A percentile compares a stretch with the other conserved stretches of the same genome.
Evolutionary conservation across 768 basidiomycete genomes (phyloP).

Genomic region (Piloderma croceum): DNA sequence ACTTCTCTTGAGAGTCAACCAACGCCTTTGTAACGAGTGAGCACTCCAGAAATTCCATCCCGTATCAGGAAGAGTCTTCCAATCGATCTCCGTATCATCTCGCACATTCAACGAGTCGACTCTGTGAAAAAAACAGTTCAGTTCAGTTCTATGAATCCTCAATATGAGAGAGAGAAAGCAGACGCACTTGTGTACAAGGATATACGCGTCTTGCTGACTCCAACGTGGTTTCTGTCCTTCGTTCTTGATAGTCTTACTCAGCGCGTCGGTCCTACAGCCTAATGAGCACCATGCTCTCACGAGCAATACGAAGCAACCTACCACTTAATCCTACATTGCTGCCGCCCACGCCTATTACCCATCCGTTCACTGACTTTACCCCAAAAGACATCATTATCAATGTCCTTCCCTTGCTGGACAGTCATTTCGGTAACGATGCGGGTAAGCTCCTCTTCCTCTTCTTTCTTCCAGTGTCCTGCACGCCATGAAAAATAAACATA

Average conservation of each 20-base stretch:
- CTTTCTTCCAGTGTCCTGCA: slow-evolving; percentile 67
- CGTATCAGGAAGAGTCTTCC: slow-evolving; percentile 69
- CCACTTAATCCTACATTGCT: slow-evolving; percentile 90
- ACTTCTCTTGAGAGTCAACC: slow-evolving; percentile 73
- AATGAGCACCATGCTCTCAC: too few relatives aligned
- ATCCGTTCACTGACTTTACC: slow-evolving; percentile 68
- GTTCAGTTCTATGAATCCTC: too few relatives aligned
- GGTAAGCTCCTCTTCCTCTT: slow-evolving; percentile 72
- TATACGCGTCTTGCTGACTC: slow-evolving; percentile 70
- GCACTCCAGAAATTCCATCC: slow-evolving; percentile 85
- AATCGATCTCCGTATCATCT: slow-evolving; percentile 81
- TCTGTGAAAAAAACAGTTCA: slow-evolving; percentile 31
- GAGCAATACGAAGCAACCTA: too few relatives aligned
- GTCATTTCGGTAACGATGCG: slow-evolving; percentile 74
- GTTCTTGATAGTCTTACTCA: slow-evolving; percentile 68
- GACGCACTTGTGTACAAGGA: slow-evolving; percentile 75
- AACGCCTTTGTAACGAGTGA: slow-evolving; percentile 72
- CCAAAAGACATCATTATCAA: slow-evolving; percentile 83
- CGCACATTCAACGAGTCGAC: slow-evolving; percentile 68
- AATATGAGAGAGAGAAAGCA: slow-evolving; percentile 5
- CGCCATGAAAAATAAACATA: slow-evolving; percentile 1
- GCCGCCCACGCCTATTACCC: slow-evolving; percentile 69
- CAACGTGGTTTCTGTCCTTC: slow-evolving; percentile 67
- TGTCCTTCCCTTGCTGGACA: slow-evolving; percentile 60
- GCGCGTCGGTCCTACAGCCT: slow-evolving; percentile 60